Evolutionary conservation across 148 eudicot genomes (phyloP).

Genomic region (Pouteria glomerata): DNA sequence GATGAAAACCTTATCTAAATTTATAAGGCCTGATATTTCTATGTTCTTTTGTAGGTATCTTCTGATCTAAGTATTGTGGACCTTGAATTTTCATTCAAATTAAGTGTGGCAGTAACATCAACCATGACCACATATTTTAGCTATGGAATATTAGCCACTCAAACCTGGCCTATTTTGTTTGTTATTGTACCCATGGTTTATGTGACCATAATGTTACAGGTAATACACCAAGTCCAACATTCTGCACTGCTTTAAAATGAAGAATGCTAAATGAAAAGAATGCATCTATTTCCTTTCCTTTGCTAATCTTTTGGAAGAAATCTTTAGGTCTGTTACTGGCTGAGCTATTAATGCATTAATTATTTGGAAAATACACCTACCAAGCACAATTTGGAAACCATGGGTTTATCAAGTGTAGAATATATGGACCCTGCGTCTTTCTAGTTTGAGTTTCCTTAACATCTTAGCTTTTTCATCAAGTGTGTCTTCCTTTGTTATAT

Average conservation of each 20-base stretch:
- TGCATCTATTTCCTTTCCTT: neutral
- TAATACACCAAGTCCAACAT: conserved; percentile 1
- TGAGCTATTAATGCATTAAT: neutral
- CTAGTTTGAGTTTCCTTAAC: neutral
- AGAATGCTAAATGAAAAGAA: neutral
- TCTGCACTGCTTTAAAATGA: neutral
- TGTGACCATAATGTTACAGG: conserved; percentile 47
- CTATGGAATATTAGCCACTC: conserved; percentile 38
- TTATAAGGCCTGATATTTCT: neutral
- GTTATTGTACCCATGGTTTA: conserved; percentile 37
- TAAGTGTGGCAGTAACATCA: conserved; percentile 29
- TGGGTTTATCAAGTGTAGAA: too few relatives aligned
- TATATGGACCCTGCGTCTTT: too few relatives aligned
- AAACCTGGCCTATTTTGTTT: conserved; percentile 53
- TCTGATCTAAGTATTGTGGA: conserved; percentile 50
- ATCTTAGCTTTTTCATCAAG: neutral
- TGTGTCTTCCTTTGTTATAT: neutral
- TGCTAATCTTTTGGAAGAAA: neutral
- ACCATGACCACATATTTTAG: conserved; percentile 36
- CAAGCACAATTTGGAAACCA: neutral
- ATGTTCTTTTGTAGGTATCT: conserved; percentile 34
- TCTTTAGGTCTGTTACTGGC: neutral
- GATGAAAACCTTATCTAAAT: neutral
- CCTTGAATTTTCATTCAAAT: conserved; percentile 35
- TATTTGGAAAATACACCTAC: neutral